Conservation (phyloP, 352 stramenopile species). For the Pythium periplocum region DNA sequence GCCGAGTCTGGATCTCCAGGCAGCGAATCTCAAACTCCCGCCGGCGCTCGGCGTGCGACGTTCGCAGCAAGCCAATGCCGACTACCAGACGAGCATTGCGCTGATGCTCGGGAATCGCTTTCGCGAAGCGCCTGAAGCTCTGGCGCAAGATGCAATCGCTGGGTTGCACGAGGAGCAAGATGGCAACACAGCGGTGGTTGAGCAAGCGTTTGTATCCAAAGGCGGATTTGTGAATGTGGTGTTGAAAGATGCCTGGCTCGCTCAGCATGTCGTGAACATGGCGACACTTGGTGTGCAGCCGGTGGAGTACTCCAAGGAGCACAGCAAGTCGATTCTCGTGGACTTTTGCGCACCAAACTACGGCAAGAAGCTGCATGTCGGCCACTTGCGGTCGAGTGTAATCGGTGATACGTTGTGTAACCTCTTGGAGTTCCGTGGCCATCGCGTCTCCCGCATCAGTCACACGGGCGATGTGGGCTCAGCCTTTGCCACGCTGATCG, state of each 20-base stretch:
- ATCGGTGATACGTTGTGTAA: slow-evolving; percentile 80
- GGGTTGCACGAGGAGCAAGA: slow-evolving; percentile 8
- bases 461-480: slow-evolving; percentile 77
- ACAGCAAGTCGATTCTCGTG: slow-evolving; percentile 50
- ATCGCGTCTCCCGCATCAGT: slow-evolving; percentile 62
- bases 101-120: slow-evolving; percentile 50
- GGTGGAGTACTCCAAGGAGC: slow-evolving; percentile 6
- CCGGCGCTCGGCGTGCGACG: slow-evolving; percentile 55
- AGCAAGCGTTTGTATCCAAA: slow-evolving; percentile 45
- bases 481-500: slow-evolving; percentile 70
- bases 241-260: slow-evolving; percentile 65
- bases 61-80: slow-evolving; percentile 47
- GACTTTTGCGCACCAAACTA: slow-evolving; percentile 84
- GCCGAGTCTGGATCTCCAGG: slow-evolving; percentile 19
- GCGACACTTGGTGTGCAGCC: slow-evolving; percentile 44
- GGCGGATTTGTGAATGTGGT: slow-evolving; percentile 80
- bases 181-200: slow-evolving; percentile 18
- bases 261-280: slow-evolving; percentile 50
- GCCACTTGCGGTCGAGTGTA: slow-evolving; percentile 74
- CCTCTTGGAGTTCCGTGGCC: slow-evolving; percentile 73
- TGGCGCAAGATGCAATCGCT: slow-evolving; percentile 27
- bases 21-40: slow-evolving; percentile 22
- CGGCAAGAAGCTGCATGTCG: slow-evolving; percentile 83
- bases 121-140: slow-evolving; percentile 27
- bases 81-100: slow-evolving; percentile 77